A percentile compares a stretch with the other conserved stretches of the same genome.
Evolutionary conservation across 345 rosid genomes (phyloP).

Genomic region (Populus simonii): DNA sequence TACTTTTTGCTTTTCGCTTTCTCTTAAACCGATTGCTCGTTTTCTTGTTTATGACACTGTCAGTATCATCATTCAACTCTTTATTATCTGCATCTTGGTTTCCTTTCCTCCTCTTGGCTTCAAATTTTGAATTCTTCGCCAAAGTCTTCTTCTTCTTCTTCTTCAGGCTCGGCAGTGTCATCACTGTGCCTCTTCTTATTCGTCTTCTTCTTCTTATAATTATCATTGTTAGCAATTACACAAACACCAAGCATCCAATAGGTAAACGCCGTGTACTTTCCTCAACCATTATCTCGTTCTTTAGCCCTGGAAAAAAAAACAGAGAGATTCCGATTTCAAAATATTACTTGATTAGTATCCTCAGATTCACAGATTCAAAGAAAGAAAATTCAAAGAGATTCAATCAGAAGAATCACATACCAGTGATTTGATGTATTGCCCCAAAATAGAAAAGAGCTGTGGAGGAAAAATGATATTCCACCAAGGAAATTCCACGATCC

Average conservation of each 20-base stretch:
- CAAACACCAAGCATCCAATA: constrained; percentile 28
- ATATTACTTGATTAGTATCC: background rate
- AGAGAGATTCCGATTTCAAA: background rate
- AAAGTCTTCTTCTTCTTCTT: background rate
- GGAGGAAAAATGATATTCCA: background rate
- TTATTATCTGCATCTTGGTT: background rate
- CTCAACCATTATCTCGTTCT: constrained; percentile 5
- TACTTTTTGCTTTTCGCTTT: constrained; percentile 16
- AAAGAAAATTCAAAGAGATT: background rate
- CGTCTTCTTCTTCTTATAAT: background rate
- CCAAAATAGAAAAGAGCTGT: background rate
- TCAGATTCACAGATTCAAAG: background rate
- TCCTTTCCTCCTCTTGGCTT: background rate
- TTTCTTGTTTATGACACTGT: background rate
- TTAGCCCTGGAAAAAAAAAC: background rate
- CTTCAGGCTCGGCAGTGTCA: background rate
- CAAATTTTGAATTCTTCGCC: background rate
- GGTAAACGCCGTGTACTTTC: constrained; percentile 37
- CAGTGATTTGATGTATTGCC: background rate
- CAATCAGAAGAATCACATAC: background rate
- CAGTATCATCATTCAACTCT: background rate
- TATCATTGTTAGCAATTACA: background rate
- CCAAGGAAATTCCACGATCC: background rate
- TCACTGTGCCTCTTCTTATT: background rate
- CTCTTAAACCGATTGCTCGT: background rate